Conservation (phyloP, 2,329 filamentous ascomycete genomes). For the Aspergillus puulaauensis region DNA sequence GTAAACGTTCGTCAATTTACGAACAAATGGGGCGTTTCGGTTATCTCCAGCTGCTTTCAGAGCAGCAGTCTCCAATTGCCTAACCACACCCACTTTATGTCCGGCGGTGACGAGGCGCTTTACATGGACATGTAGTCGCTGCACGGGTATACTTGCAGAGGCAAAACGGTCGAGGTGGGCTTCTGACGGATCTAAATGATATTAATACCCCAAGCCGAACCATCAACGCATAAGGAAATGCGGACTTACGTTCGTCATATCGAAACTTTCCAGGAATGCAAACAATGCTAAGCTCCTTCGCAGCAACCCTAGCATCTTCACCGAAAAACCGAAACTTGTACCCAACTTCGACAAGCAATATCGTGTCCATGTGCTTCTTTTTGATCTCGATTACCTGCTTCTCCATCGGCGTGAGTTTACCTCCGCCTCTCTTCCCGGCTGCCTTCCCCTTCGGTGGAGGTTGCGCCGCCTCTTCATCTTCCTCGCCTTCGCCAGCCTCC, state of each 20-base stretch:
- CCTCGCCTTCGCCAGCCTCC: constrained; percentile 60
- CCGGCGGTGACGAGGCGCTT: constrained; percentile 90
- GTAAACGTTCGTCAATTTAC: constrained; percentile 93
- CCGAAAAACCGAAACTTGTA: constrained; percentile 99
- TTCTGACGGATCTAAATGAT: constrained; percentile 71
- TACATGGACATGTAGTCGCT: constrained; percentile 87
- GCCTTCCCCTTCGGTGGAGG: constrained; percentile 47
- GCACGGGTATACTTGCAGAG: constrained; percentile 91
- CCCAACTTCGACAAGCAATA: constrained; percentile 91
- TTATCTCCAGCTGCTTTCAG: constrained; percentile 95
- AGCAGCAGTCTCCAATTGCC: constrained; percentile 92
- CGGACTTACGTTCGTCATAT: constrained; percentile 76
- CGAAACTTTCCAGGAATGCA: constrained; percentile 95
- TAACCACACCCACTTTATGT: constrained; percentile 92
- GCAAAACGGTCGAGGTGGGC: constrained; percentile 90
- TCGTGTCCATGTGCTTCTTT: constrained; percentile 80
- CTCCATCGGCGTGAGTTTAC: constrained; percentile 92
- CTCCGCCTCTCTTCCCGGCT: constrained; percentile 67
- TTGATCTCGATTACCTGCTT: constrained; percentile 93
- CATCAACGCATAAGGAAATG: not conserved
- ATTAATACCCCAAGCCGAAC: not conserved
- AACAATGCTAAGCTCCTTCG: constrained; percentile 88
- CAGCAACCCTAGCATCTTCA: constrained; percentile 85
- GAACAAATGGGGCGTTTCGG: constrained; percentile 84
- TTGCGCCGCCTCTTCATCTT: constrained; percentile 51